These are phyloP conservation scores for Biscogniauxia marginata DNA, from an alignment of 2,329 filamentous ascomycete genomes.

Conservation along the genomic window DNA sequence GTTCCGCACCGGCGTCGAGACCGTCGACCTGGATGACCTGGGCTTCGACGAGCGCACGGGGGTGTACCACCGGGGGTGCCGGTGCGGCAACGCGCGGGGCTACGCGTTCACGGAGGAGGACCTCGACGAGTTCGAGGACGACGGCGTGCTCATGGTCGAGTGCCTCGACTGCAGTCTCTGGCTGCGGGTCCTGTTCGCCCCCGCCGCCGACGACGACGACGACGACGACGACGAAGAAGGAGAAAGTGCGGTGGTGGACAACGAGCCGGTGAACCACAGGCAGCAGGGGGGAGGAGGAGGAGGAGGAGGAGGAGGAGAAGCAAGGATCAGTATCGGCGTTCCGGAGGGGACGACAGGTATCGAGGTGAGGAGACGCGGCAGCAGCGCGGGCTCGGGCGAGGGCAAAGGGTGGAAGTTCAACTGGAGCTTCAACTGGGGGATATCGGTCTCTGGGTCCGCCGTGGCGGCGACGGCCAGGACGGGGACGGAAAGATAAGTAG, in stretches of 20 bases:
- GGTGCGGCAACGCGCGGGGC: constrained; percentile 62
- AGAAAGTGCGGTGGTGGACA: background rate
- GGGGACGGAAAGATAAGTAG: background rate
- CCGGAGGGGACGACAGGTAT: too few species aligned
- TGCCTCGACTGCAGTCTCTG: constrained; percentile 67
- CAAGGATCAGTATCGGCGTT: too few species aligned
- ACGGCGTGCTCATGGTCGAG: constrained; percentile 62
- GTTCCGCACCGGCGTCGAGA: constrained; percentile 56
- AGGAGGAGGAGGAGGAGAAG: constrained; percentile 1
- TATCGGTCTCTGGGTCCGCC: constrained; percentile 26
- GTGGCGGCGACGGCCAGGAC: constrained; percentile 11
- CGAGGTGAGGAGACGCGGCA: constrained; percentile 16
- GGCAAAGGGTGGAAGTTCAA: constrained; percentile 26
- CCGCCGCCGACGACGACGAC: constrained; percentile 42
- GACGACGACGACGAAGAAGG: constrained; percentile 15
- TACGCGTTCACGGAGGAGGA: constrained; percentile 59
- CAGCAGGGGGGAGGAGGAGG: background rate
- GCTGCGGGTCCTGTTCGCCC: constrained; percentile 63
- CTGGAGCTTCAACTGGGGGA: constrained; percentile 28
- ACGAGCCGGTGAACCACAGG: background rate
- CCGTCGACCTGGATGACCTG: constrained; percentile 65
- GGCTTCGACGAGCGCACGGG: constrained; percentile 47
- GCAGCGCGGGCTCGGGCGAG: constrained; percentile 12
- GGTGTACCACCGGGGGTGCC: constrained; percentile 58
- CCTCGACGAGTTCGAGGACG: constrained; percentile 56